Evolutionary conservation across 2,329 filamentous ascomycete species (phyloP).

Genomic region (Cladosporium oxysporum): DNA sequence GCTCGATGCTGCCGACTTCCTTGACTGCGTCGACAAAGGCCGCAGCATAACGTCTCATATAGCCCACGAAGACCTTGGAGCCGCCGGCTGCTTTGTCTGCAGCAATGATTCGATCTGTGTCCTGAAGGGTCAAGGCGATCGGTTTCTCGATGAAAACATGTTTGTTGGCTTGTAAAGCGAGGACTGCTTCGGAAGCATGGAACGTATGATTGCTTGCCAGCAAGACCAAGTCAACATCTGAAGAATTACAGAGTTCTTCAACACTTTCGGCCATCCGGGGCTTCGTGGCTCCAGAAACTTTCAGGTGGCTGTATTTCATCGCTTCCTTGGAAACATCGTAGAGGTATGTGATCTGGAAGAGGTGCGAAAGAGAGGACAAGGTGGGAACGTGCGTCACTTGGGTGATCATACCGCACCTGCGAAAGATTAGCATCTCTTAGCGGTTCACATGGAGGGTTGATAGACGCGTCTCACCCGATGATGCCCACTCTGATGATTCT

Average conservation of each 20-base stretch:
- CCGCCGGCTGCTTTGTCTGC: slow-evolving; percentile 48
- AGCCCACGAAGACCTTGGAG: slow-evolving; percentile 55
- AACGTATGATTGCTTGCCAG: slow-evolving; percentile 54
- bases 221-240: slow-evolving; percentile 53
- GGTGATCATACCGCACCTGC: slow-evolving; percentile 36
- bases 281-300: slow-evolving; percentile 5
- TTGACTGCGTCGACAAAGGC: slow-evolving; percentile 49
- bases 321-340: slow-evolving; percentile 54
- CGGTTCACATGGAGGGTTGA: too few relatives aligned
- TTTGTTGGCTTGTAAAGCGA: slow-evolving; percentile 56
- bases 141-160: slow-evolving; percentile 60
- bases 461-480: slow-evolving; percentile 15
- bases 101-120: slow-evolving; percentile 48
- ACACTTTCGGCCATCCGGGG: slow-evolving; percentile 36
- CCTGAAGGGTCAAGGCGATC: slow-evolving; percentile 48
- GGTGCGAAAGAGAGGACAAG: slow-evolving; percentile 42
- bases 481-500: slow-evolving; percentile 22
- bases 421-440: too few relatives aligned
- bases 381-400: slow-evolving; percentile 56
- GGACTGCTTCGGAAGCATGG: slow-evolving; percentile 52
- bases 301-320: slow-evolving; percentile 26
- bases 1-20: slow-evolving; percentile 39
- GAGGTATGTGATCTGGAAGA: slow-evolving; percentile 29
- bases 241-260: slow-evolving; percentile 43
- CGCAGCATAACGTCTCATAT: slow-evolving; percentile 58